Conservation (phyloP, 768 basidiomycete genomes). For the Suillus hirtellus region DNA sequence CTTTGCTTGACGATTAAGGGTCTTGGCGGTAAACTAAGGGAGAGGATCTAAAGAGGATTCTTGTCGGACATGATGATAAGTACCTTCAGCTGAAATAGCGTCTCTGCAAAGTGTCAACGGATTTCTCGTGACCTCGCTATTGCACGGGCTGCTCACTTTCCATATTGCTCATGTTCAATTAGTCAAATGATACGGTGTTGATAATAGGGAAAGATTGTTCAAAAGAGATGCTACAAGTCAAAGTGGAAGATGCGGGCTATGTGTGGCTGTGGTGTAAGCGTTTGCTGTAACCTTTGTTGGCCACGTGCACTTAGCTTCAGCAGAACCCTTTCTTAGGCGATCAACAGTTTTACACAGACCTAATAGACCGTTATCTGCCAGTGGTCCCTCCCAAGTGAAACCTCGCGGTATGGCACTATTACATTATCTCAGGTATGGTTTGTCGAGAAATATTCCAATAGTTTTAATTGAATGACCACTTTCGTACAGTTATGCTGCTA, state of each 20-base stretch:
- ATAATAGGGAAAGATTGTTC: not conserved
- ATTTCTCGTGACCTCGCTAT: constrained; percentile 6
- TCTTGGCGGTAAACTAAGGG: constrained; percentile 94
- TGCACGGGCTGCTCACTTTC: constrained; percentile 66
- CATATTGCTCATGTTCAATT: constrained; percentile 68
- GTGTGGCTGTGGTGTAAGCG: not conserved
- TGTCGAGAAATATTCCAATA: constrained; percentile 13
- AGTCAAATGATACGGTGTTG: not conserved
- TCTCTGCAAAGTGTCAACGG: constrained; percentile 62
- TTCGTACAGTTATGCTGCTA: constrained; percentile 65
- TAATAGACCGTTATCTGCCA: not conserved
- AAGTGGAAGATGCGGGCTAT: not conserved
- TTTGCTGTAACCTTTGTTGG: not conserved
- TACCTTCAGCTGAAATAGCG: constrained; percentile 98
- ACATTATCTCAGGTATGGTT: constrained; percentile 58
- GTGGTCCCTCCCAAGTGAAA: not conserved
- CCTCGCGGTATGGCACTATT: constrained; percentile 22
- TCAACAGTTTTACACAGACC: not conserved
- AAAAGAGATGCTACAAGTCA: not conserved
- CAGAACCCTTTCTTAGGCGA: not conserved
- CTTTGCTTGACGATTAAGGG: constrained; percentile 90
- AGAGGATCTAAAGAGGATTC: constrained; percentile 15
- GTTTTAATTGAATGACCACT: not conserved
- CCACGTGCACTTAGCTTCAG: not conserved
- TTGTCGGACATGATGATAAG: constrained; percentile 12